A percentile compares a stretch with the other conserved stretches of the same genome.
These are phyloP conservation scores for Thraustochytrium striatum DNA, from an alignment of 352 stramenopile genomes.

Conservation along the genomic window DNA sequence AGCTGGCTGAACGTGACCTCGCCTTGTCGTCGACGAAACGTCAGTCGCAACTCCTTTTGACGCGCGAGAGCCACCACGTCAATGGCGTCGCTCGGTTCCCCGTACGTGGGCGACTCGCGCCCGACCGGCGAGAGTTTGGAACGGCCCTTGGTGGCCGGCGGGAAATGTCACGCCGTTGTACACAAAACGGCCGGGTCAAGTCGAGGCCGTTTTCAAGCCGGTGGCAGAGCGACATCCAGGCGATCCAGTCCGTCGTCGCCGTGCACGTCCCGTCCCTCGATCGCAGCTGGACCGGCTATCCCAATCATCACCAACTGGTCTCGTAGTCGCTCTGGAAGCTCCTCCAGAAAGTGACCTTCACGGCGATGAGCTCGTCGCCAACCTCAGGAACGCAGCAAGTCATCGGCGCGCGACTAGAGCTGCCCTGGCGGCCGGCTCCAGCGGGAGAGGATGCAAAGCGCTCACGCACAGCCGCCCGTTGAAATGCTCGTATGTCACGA, in stretches of 20 bases:
- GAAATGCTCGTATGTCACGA: constrained; percentile 14
- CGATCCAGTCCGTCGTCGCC: too few species aligned
- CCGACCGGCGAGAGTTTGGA: too few species aligned
- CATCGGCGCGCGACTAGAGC: neutral
- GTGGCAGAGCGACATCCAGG: too few species aligned
- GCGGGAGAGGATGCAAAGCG: neutral
- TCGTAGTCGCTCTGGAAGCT: too few species aligned
- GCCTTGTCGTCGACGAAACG: neutral
- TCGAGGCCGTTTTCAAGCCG: too few species aligned
- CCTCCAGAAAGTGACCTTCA: constrained; percentile 18
- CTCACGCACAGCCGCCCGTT: constrained; percentile 33
- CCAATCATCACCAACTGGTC: too few species aligned
- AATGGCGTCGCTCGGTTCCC: neutral
- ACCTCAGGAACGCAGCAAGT: constrained; percentile 5
- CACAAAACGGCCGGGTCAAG: too few species aligned
- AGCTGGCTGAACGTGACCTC: constrained; percentile 22
- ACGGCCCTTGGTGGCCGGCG: too few species aligned
- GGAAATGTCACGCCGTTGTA: too few species aligned
- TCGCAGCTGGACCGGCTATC: too few species aligned
- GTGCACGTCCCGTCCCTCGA: too few species aligned
- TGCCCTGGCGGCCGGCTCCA: neutral
- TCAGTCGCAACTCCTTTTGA: neutral
- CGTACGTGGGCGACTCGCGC: too few species aligned
- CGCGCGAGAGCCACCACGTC: neutral
- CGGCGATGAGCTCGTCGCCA: constrained; percentile 39